Evolutionary conservation across 805 yeast genomes (phyloP), one percentile per base, ranked within the genome.

Genomic region (Zygosaccharomyces kombuchaensis): DNA sequence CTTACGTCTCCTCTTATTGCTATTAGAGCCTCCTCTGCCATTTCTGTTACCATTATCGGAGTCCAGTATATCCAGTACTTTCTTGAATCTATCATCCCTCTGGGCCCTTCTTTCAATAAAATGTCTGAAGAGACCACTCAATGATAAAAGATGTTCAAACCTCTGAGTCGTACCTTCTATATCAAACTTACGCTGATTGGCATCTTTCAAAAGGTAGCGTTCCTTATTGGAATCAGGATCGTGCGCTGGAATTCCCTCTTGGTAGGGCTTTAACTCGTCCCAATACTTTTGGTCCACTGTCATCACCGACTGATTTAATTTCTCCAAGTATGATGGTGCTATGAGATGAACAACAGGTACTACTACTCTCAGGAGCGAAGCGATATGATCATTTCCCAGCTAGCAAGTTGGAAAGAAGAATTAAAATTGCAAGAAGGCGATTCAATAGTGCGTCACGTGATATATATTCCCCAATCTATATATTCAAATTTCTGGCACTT

Each of bases 41-140:
- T 46, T 39, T 37, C 48, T 50, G 12, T 57, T 36, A 16, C 52
- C 51, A 30, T 51, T 55, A 17, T 52, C 43, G 17, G n/a, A 16
- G 37, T 65, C 67, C 27, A 57, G 45, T 22, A 67, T 65, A 34
- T 76, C 71, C 41, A 82, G 64, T 10, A 82, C 83, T 49, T 72
- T 63, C 40, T 72, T 70, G 56, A 82, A 79, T 19, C 66, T 70
- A 9, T 78, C 76, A 63, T 84, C 88, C 51, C 74, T 79, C 36
- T 70, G 71, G 4, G 88, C 86, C 55, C 81, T 81, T 35, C 76
- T 72, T 44, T 78, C 77, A 52, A 84, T 78, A 58, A 84, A 84
- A 60, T 83, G 87, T 48, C 77, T 73, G 65, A 84, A 84, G 41
- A 84, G 66, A 13, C 76, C 77, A 4, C 89, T 82, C 45, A 84